Conservation (phyloP, 2,329 filamentous ascomycete genomes). For the Fusarium avenaceum region DNA sequence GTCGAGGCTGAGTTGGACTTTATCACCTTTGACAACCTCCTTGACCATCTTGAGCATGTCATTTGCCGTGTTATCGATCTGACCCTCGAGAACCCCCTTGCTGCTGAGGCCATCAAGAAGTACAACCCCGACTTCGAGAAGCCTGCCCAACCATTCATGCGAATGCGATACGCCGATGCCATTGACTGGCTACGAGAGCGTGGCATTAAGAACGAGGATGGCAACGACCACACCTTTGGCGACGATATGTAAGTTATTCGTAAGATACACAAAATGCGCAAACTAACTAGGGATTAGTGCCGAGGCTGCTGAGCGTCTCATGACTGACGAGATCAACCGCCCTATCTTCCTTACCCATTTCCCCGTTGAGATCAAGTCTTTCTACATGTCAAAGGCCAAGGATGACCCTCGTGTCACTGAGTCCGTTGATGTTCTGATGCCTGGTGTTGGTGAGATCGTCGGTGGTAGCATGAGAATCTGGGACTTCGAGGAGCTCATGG, state of each 20-base stretch:
- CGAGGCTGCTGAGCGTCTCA: constrained; percentile 93
- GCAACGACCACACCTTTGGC: constrained; percentile 88
- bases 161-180: constrained; percentile 95
- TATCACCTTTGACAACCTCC: constrained; percentile 90
- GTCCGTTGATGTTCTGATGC: constrained; percentile 88
- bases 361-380: constrained; percentile 96
- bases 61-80: constrained; percentile 88
- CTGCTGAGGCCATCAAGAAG: constrained; percentile 80
- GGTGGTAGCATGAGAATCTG: constrained; percentile 97
- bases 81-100: constrained; percentile 78
- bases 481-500: constrained; percentile 89
- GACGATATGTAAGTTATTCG: constrained; percentile 78
- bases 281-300: constrained; percentile 59
- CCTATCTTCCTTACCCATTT: constrained; percentile 98
- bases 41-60: constrained; percentile 87
- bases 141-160: constrained; percentile 87
- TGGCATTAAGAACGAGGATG: constrained; percentile 93
- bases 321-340: constrained; percentile 96
- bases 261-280: not conserved
- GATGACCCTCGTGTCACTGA: constrained; percentile 88
- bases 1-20: constrained; percentile 97
- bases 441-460: constrained; percentile 96
- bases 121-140: constrained; percentile 92
- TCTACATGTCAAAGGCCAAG: constrained; percentile 96
- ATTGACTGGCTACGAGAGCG: constrained; percentile 94